These are phyloP conservation scores for Aspergillus glaucus DNA, from an alignment of 2,329 filamentous ascomycete species.

Conservation along the genomic window DNA sequence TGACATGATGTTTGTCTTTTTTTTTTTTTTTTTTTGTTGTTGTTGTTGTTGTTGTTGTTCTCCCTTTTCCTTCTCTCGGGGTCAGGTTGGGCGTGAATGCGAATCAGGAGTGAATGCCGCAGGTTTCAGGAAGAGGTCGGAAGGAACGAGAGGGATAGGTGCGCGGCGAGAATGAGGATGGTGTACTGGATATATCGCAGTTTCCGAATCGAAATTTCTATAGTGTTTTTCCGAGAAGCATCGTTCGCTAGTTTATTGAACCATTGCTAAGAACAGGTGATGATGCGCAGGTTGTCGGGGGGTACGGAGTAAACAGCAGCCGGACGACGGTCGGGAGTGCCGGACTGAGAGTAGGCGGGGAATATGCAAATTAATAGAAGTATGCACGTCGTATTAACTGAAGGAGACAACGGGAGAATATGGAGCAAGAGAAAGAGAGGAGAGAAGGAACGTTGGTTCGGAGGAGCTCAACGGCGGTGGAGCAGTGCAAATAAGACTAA, in stretches of 20 bases:
- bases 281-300: slow-evolving; percentile 8
- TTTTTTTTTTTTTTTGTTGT: background rate
- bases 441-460: background rate
- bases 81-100: slow-evolving; percentile 8
- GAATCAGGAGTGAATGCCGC: slow-evolving; percentile 6
- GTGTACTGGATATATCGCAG: slow-evolving; percentile 5
- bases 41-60: background rate
- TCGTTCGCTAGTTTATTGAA: slow-evolving; percentile 18
- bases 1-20: slow-evolving; percentile 26
- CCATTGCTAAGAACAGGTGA: slow-evolving; percentile 19
- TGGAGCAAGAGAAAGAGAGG: background rate
- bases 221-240: slow-evolving; percentile 18
- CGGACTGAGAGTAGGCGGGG: background rate
- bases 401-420: background rate
- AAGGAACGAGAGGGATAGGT: background rate
- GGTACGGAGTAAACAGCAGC: background rate
- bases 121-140: background rate
- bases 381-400: background rate
- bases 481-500: no score
- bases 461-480: no score
- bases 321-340: background rate
- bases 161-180: background rate
- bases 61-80: background rate
- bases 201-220: slow-evolving; percentile 15
- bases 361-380: background rate